A percentile compares a stretch with the other conserved stretches of the same genome.
phyloP scores from a whole-genome alignment of 768 basidiomycete genomes.

The Naganishia friedmannii region DNA sequence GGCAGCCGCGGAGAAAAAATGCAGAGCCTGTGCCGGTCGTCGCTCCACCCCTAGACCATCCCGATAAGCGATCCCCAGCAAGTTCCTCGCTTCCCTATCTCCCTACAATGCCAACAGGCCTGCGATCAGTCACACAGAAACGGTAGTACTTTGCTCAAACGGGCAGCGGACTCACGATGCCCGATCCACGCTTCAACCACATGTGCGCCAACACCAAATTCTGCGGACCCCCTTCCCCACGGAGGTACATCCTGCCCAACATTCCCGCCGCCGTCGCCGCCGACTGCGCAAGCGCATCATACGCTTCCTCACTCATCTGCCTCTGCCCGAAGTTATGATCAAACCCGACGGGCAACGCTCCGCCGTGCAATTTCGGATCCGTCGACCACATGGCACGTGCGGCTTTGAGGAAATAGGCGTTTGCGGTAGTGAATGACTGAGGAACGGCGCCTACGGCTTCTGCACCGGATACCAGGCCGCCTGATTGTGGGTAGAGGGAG shows the following conservation, averaged over 20 bases:
- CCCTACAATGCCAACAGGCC: constrained; percentile 59
- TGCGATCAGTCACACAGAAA: neutral
- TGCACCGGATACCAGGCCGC: constrained; percentile 80
- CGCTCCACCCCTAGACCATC: constrained; percentile 74
- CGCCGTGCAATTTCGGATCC: constrained; percentile 38
- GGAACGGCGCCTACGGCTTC: constrained; percentile 89
- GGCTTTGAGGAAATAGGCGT: constrained; percentile 77
- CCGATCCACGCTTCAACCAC: constrained; percentile 84
- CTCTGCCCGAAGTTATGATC: constrained; percentile 26
- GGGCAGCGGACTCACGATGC: constrained; percentile 39
- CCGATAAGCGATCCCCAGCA: constrained; percentile 84
- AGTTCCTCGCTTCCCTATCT: constrained; percentile 85
- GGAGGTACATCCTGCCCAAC: constrained; percentile 85
- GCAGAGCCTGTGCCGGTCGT: constrained; percentile 65
- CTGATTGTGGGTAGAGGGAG: constrained; percentile 73
- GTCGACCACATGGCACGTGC: constrained; percentile 79
- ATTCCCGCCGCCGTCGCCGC: constrained; percentile 82
- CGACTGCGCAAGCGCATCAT: constrained; percentile 56
- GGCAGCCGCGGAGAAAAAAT: constrained; percentile 73
- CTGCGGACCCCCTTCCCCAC: constrained; percentile 83
- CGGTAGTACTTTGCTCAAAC: neutral
- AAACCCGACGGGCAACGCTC: constrained; percentile 39
- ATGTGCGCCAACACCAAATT: constrained; percentile 75
- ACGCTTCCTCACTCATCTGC: constrained; percentile 52
- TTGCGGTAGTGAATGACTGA: constrained; percentile 71